A percentile compares a stretch with the other conserved stretches of the same genome.
phyloP scores from a whole-genome alignment of 805 yeast species.

The Zygosaccharomyces bailii region DNA sequence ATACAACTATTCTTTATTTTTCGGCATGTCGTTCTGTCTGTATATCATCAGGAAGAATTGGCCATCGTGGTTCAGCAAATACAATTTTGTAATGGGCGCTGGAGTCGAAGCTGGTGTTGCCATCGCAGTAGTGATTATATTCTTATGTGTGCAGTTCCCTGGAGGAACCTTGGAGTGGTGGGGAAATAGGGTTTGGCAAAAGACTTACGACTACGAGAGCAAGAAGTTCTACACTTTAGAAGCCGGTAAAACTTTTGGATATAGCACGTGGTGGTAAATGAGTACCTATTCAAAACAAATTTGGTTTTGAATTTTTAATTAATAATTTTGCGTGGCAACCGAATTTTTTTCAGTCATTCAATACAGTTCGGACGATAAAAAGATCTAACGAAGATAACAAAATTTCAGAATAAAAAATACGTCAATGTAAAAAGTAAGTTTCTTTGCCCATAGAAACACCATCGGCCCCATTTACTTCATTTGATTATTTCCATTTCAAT shows the following conservation, averaged over 20 bases:
- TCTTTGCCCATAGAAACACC: no score
- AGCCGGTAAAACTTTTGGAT: constrained; percentile 49
- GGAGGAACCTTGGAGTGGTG: constrained; percentile 49
- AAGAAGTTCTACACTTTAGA: constrained; percentile 36
- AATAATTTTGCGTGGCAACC: background rate
- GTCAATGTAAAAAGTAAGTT: no score
- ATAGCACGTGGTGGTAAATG: constrained; percentile 45
- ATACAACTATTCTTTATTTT: constrained; percentile 58
- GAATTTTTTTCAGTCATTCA: no score
- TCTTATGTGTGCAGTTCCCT: constrained; percentile 49
- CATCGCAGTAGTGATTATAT: constrained; percentile 52
- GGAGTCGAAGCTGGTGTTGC: constrained; percentile 67
- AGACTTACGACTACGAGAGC: constrained; percentile 37
- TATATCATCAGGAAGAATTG: constrained; percentile 45
- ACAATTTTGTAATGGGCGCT: constrained; percentile 57
- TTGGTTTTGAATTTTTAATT: background rate
- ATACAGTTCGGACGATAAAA: no score
- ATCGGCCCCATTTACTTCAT: no score
- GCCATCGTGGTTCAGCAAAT: constrained; percentile 57
- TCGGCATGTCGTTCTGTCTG: constrained; percentile 44
- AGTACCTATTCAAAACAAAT: no score
- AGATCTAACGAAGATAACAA: no score
- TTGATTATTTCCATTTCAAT: no score
- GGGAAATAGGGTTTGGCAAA: constrained; percentile 53
- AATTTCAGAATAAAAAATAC: no score